Evolutionary conservation across 306 rosid genomes (phyloP), one percentile per base, ranked within the genome.

Genomic region (Morella rubra): DNA sequence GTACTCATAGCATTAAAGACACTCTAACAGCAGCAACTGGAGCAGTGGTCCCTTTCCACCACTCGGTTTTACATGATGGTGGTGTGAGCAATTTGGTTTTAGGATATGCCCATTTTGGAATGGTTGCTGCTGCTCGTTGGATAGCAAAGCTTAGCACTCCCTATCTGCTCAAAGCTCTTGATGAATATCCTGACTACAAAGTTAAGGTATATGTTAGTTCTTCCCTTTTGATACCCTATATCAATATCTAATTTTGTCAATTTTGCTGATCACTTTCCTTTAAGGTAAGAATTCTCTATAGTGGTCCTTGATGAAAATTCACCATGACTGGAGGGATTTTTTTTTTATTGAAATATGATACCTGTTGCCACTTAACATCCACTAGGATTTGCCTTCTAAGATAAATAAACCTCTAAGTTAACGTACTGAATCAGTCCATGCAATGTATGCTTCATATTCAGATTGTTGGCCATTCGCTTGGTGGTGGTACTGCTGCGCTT

Each of bases 121-220:
- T 95, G 98, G 98, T 95, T 83, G 98, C 97, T 80, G 97, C 98
- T 65, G 98, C 97, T 73, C 92, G 97, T 47, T 95, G 98, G 98
- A 95, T 90, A 83, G 96, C 98, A 69, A 95, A 88, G 93, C 93
- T 92, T 55, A 88, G 90, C 83, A 84, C 93, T 81, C 97, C 99
- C 77, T 86, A 83, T 83, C 83, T 95, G 77, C 90, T 85, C 44
- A 81, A 87, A 85, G 98, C 91, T 81, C 91, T 92, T 65, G 76
- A 47, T 76, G 93, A 95, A 85, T 85, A 76, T 83, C 97, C 97
- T 13, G 93, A 95, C 81, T 95, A 86, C 84, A 82, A 83, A 76
- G 76, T 95, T 52, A 84, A 90, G 97, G 98, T 95, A 79, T 44
- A 22, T 74, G 37, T 44, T 77, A 12, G 41, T 67, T 67, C 32